A percentile compares a stretch with the other conserved stretches of the same genome.
Conservation (phyloP, 2,329 filamentous ascomycete genomes). For the Neoscytalidium dimidiatum region DNA sequence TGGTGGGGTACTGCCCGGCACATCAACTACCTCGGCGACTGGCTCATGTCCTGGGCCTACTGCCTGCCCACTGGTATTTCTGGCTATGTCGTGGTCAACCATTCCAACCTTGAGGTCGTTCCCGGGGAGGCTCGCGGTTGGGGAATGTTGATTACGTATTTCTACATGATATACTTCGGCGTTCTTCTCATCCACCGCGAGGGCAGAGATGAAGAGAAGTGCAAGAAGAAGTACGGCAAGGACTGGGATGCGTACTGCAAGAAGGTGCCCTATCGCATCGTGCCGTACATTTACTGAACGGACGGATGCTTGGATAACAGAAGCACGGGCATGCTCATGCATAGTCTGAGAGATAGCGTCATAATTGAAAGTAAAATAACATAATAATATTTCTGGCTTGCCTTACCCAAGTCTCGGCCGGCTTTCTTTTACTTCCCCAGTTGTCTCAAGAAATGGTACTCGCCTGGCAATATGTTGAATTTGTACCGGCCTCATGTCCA, state of each 20-base stretch:
- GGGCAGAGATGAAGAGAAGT: conserved; percentile 86
- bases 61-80: conserved; percentile 82
- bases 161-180: conserved; percentile 91
- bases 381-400: too few species aligned
- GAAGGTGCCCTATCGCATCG: conserved; percentile 76
- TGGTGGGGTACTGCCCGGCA: conserved; percentile 94
- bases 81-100: conserved; percentile 70
- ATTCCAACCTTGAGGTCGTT: conserved; percentile 63
- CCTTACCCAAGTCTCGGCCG: too few species aligned
- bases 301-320: not conserved
- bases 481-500: too few species aligned
- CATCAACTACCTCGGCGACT: conserved; percentile 96
- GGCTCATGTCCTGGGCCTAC: conserved; percentile 91
- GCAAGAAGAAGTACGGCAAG: conserved; percentile 83
- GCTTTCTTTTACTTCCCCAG: too few species aligned
- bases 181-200: conserved; percentile 85
- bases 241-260: conserved; percentile 91
- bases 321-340: too few species aligned
- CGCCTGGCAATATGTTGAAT: too few species aligned
- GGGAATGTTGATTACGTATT: conserved; percentile 89
- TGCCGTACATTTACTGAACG: conserved; percentile 79
- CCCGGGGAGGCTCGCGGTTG: conserved; percentile 75
- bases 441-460: too few species aligned
- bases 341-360: too few species aligned
- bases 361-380: too few species aligned